These are phyloP conservation scores for Termitomyces sp. DNA, from an alignment of 768 basidiomycete species.

Conservation along the genomic window DNA sequence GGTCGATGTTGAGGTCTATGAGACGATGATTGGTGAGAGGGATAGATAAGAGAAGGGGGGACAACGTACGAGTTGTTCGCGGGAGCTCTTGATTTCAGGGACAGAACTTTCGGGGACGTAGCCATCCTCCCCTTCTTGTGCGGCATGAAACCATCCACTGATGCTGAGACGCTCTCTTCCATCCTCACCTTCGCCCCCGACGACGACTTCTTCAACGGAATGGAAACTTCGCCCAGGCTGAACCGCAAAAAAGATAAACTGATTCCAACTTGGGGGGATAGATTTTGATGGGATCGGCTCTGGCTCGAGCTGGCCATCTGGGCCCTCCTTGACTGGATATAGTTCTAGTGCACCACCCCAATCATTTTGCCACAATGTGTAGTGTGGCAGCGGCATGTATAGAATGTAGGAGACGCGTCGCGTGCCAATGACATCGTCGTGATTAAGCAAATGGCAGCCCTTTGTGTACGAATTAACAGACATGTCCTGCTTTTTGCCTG, in stretches of 20 bases:
- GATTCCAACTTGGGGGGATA: slow-evolving; percentile 83
- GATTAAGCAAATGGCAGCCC: slow-evolving; percentile 92
- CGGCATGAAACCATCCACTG: slow-evolving; percentile 96
- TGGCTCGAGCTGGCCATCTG: slow-evolving; percentile 65
- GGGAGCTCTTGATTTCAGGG: slow-evolving; percentile 63
- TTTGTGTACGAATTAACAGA: slow-evolving; percentile 88
- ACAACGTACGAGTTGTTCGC: slow-evolving; percentile 83
- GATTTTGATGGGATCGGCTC: slow-evolving; percentile 55
- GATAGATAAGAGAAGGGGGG: neutral
- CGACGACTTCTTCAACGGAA: slow-evolving; percentile 95
- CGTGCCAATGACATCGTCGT: slow-evolving; percentile 97
- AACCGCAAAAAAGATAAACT: slow-evolving; percentile 86
- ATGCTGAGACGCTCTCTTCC: slow-evolving; percentile 77
- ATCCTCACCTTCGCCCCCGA: slow-evolving; percentile 60
- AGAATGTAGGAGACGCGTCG: slow-evolving; percentile 95
- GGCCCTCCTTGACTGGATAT: slow-evolving; percentile 66
- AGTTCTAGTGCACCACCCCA: slow-evolving; percentile 95
- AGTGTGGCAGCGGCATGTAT: slow-evolving; percentile 82
- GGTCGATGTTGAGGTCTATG: slow-evolving; percentile 57
- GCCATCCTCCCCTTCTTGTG: slow-evolving; percentile 87
- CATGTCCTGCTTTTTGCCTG: slow-evolving; percentile 91
- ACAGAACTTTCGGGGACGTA: slow-evolving; percentile 49
- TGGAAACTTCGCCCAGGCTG: slow-evolving; percentile 95
- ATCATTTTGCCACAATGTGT: slow-evolving; percentile 74
- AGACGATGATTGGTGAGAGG: slow-evolving; percentile 5